Conservation (phyloP, 495 filamentous ascomycete species). For the Tuber indicum region DNA sequence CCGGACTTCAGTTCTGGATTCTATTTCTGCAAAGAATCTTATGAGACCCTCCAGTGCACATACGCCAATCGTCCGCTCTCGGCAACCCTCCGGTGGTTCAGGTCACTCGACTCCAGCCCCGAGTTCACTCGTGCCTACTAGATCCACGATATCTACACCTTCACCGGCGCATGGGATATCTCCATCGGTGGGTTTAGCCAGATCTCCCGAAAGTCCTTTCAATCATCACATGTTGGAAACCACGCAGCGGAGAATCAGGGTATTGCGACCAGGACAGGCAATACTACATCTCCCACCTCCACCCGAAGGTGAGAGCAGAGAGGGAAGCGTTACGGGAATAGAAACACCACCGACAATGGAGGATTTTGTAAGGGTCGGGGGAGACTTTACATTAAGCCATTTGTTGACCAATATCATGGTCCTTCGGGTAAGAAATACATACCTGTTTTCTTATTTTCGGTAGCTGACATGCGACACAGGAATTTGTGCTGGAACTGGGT, state of each 20-base stretch:
- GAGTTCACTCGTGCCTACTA: constrained; percentile 18
- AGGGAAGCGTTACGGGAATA: constrained; percentile 43
- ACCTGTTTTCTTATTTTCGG: not conserved
- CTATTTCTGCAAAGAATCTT: constrained; percentile 35
- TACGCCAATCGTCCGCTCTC: constrained; percentile 21
- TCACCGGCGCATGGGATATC: constrained; percentile 27
- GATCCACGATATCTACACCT: constrained; percentile 7
- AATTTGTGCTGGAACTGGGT: constrained; percentile 83
- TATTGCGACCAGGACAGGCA: constrained; percentile 33
- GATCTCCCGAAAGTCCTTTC: constrained; percentile 35
- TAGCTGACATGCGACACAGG: constrained; percentile 54
- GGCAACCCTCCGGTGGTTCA: constrained; percentile 26
- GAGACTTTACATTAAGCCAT: constrained; percentile 68
- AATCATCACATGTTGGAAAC: constrained; percentile 31
- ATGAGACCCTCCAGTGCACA: constrained; percentile 23
- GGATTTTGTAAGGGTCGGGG: constrained; percentile 34
- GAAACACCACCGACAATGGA: constrained; percentile 38
- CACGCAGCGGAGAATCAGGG: constrained; percentile 32
- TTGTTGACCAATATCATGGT: constrained; percentile 74
- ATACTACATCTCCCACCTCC: constrained; percentile 40
- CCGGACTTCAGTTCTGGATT: constrained; percentile 29
- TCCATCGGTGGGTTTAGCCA: constrained; percentile 24
- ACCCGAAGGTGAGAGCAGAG: constrained; percentile 39
- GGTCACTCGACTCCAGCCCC: constrained; percentile 19
- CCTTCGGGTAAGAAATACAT: constrained; percentile 47